Conservation (phyloP, 2,329 filamentous ascomycete genomes). For the Alternaria sp. region DNA sequence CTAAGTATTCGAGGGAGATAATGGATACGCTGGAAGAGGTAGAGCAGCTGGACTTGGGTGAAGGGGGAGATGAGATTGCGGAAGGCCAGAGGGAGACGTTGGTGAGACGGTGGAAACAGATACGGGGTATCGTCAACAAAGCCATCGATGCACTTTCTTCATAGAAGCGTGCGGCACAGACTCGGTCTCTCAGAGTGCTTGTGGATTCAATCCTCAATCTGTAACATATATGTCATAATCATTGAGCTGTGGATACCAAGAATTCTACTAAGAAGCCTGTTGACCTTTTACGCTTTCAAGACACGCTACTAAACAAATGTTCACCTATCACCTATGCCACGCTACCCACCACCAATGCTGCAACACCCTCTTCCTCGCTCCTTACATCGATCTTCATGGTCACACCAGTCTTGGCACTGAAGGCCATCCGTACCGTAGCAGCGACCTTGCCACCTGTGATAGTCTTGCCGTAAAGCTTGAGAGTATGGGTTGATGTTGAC, state of each 20-base stretch:
- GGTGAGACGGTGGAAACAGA: conserved; percentile 49
- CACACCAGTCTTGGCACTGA: conserved; percentile 87
- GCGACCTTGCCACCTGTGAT: conserved; percentile 89
- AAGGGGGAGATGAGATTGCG: not conserved
- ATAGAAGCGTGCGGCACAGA: not conserved
- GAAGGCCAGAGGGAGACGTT: conserved; percentile 33
- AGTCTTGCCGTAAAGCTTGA: conserved; percentile 96
- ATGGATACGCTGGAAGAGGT: conserved; percentile 37
- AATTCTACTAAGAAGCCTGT: conserved; percentile 6
- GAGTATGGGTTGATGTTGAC: conserved; percentile 86
- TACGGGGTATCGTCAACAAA: conserved; percentile 31
- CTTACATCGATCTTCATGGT: conserved; percentile 94
- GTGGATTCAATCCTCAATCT: not conserved
- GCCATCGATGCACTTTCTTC: conserved; percentile 15
- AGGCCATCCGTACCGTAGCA: conserved; percentile 89
- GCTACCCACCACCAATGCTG: conserved; percentile 81
- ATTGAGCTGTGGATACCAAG: conserved; percentile 11
- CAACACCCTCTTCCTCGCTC: conserved; percentile 91
- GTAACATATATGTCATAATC: conserved; percentile 6
- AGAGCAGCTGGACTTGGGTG: conserved; percentile 26
- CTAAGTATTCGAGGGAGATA: conserved; percentile 38
- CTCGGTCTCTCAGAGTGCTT: not conserved
- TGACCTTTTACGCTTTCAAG: conserved; percentile 10
- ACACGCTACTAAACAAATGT: conserved; percentile 1
- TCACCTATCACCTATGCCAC: conserved; percentile 66